Evolutionary conservation across 2,329 filamentous ascomycete species (phyloP), one percentile per base, ranked within the genome.

Genomic region (Ophiostoma piceae): DNA sequence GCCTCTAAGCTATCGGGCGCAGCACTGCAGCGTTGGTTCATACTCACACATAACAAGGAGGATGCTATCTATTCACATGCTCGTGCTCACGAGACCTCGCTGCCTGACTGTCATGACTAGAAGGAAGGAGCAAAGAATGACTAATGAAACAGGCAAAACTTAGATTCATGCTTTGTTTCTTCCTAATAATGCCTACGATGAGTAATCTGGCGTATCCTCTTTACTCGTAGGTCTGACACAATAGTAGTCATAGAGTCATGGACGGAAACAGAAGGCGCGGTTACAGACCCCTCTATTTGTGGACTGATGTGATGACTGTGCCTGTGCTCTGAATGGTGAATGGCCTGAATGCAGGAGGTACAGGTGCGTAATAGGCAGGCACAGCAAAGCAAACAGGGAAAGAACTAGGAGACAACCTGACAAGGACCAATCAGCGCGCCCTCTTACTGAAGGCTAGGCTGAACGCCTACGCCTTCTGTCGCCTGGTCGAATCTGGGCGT

Each of bases 231-330:
- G 8, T 26, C 2, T 60, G 54, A 14, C 22, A 62, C 29, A 62
- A n/a, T 64, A 64, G 57, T 2, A 29, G 26, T 29, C 26, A 29
- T 29, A 29, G 29, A 60, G 54, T 60, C 54, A 60, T 4, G 4
- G 57, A 70, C 67, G 69, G 29, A 68, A 70, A 66, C 66, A 70
- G 69, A 22, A 70, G 66, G 66, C 66, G 35, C 66, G 22, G 35
- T 57, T 57, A 26, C 57, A 22, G 35, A 69, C 70, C 70, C 70
- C 70, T 71, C 70, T 67, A 71, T 69, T 71, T 71, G 70, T 71
- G 70, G 69, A 68, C 67, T 68, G 68, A 64, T 67, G 37, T 68
- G 60, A 37, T 70, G 35, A 39, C 60, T 16, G 39, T 11, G 39
- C 39, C 37, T 14, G 43, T 7, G 1, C 11, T 11, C n/a, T 57